phyloP scores from a whole-genome alignment of 1,284 basidiomycete species.

The Vanrija pseudolonga region DNA sequence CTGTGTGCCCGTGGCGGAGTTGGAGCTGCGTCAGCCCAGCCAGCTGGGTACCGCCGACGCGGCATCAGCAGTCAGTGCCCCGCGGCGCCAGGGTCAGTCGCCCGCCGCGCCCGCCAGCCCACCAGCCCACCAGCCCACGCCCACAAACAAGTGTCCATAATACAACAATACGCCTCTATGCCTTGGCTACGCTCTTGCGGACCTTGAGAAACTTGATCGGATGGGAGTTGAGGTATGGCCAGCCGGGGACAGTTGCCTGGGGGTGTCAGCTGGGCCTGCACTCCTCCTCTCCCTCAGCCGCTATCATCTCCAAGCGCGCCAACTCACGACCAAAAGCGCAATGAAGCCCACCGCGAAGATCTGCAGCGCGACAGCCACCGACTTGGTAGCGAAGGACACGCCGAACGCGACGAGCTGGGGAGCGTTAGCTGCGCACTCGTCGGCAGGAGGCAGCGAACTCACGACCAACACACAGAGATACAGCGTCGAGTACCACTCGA shows the following conservation, averaged over 20 bases:
- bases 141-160: too few relatives aligned
- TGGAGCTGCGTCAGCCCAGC: too few relatives aligned
- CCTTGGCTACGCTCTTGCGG: constrained; percentile 11
- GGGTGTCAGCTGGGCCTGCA: too few relatives aligned
- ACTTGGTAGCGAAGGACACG: constrained; percentile 26
- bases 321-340: constrained; percentile 29
- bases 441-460: constrained; percentile 7
- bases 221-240: constrained; percentile 38
- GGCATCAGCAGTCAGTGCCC: too few relatives aligned
- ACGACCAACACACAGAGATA: constrained; percentile 37
- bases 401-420: constrained; percentile 31
- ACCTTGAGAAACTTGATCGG: constrained; percentile 37
- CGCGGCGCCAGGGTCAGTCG: too few relatives aligned
- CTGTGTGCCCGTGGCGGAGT: too few relatives aligned
- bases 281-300: too few relatives aligned
- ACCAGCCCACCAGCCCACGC: too few relatives aligned
- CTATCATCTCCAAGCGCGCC: not conserved
- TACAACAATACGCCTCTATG: constrained; percentile 1
- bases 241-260: constrained; percentile 34
- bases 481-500: constrained; percentile 32
- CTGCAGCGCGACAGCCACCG: constrained; percentile 37
- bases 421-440: not conserved
- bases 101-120: too few relatives aligned
- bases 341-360: constrained; percentile 33
- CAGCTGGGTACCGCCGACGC: too few relatives aligned